Evolutionary conservation across 169 alveolate genomes (phyloP).

Genomic region (Eimeria acervulina): DNA sequence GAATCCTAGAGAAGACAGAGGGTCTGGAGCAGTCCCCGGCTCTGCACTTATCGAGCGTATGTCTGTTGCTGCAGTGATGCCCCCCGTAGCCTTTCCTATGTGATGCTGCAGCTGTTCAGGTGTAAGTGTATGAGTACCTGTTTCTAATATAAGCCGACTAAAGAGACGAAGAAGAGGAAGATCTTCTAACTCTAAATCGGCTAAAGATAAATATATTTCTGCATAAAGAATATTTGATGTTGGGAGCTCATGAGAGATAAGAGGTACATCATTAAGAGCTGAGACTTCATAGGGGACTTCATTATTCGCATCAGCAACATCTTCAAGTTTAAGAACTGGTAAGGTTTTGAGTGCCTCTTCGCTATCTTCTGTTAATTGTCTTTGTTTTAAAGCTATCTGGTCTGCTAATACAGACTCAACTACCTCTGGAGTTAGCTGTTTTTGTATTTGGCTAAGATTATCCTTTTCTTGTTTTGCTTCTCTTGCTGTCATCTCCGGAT

Average conservation of each 20-base stretch:
- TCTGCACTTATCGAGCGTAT: conserved; percentile 31
- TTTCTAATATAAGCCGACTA: conserved; percentile 45
- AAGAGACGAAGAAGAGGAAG: conserved; percentile 55
- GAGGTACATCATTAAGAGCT: background rate
- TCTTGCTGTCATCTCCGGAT: conserved; percentile 21
- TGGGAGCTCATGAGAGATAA: conserved; percentile 67
- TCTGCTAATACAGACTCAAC: conserved; percentile 11
- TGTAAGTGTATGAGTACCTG: conserved; percentile 43
- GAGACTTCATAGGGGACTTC: conserved; percentile 69
- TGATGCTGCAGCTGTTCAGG: conserved; percentile 21
- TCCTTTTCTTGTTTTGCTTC: conserved; percentile 29
- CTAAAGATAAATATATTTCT: conserved; percentile 5
- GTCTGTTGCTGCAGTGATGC: conserved; percentile 4
- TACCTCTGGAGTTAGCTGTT: conserved; percentile 19
- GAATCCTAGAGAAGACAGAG: conserved; percentile 38
- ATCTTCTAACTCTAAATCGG: conserved; percentile 8
- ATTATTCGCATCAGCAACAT: conserved; percentile 32
- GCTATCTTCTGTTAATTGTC: conserved; percentile 57
- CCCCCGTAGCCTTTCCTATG: conserved; percentile 82
- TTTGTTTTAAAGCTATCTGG: background rate
- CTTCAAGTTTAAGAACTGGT: conserved; percentile 50
- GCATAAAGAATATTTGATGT: conserved; percentile 74
- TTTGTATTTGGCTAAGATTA: background rate
- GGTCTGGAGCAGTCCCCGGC: conserved; percentile 42
- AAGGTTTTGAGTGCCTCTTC: conserved; percentile 65